Evolutionary conservation across 345 rosid genomes (phyloP).

Genomic region (Excoecaria agallocha): DNA sequence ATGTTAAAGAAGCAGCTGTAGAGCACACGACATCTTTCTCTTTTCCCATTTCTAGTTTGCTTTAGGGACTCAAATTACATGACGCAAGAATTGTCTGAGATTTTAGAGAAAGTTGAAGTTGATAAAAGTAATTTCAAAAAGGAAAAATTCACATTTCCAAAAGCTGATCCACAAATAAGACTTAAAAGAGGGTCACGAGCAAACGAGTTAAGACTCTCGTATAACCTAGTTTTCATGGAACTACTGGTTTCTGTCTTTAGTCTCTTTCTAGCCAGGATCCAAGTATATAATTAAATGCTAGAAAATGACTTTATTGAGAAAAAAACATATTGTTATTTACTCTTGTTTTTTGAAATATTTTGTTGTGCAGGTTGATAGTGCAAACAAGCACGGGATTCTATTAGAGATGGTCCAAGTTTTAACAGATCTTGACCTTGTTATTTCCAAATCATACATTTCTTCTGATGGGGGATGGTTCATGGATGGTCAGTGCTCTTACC

Average conservation of each 20-base stretch:
- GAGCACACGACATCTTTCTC: neutral
- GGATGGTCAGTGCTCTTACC: slow-evolving; percentile 61
- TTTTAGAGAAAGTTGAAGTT: too few relatives aligned
- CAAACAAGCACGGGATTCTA: slow-evolving; percentile 83
- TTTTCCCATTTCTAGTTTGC: too few relatives aligned
- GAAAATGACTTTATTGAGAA: neutral
- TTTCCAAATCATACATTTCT: slow-evolving; percentile 86
- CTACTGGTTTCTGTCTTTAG: neutral
- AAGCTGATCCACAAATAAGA: neutral
- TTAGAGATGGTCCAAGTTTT: slow-evolving; percentile 92
- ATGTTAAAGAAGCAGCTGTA: slow-evolving; percentile 3
- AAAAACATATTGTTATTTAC: too few relatives aligned
- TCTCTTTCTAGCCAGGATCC: neutral
- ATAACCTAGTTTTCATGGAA: slow-evolving; percentile 9
- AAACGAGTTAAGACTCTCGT: neutral
- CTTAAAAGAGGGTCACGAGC: slow-evolving; percentile 4
- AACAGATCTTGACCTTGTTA: slow-evolving; percentile 94
- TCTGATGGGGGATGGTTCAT: slow-evolving; percentile 97
- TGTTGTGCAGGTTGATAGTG: slow-evolving; percentile 73
- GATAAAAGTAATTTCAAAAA: too few relatives aligned
- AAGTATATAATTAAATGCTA: neutral
- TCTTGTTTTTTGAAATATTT: neutral
- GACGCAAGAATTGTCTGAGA: too few relatives aligned
- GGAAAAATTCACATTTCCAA: too few relatives aligned
- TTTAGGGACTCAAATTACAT: neutral